Percentiles rank a stretch among this genome's conserved stretches.
These are phyloP conservation scores for Ganoderma leucocontextum DNA, from an alignment of 1,284 basidiomycete species.

Conservation along the genomic window DNA sequence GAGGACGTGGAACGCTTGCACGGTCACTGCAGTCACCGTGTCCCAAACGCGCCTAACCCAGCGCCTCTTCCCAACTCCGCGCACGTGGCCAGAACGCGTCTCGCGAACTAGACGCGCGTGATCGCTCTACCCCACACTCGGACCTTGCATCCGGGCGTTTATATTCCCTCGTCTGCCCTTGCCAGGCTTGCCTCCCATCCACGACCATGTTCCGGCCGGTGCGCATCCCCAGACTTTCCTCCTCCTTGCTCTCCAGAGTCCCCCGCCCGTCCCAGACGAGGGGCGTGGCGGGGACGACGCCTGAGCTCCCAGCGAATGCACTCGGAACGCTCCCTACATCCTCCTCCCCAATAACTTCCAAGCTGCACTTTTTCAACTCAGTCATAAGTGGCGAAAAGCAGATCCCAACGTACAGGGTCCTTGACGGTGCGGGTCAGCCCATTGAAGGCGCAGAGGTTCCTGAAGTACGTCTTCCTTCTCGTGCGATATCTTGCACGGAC, in stretches of 20 bases:
- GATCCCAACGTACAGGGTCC: constrained; percentile 84
- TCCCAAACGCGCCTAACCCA: neutral
- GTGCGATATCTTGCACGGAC: neutral
- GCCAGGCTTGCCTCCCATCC: constrained; percentile 16
- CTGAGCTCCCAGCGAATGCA: constrained; percentile 35
- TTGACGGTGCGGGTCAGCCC: constrained; percentile 79
- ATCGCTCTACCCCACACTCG: constrained; percentile 11
- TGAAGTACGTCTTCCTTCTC: constrained; percentile 55
- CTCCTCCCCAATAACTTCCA: constrained; percentile 70
- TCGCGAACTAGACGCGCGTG: neutral
- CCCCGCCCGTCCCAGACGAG: constrained; percentile 24
- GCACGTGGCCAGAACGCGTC: constrained; percentile 13
- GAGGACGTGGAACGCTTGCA: constrained; percentile 3
- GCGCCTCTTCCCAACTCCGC: neutral
- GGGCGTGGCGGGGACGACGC: constrained; percentile 37
- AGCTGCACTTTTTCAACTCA: constrained; percentile 80
- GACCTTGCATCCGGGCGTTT: constrained; percentile 13
- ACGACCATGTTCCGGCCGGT: constrained; percentile 34
- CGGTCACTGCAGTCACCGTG: neutral
- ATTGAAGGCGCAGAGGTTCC: constrained; percentile 79
- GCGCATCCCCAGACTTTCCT: constrained; percentile 25
- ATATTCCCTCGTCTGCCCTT: neutral
- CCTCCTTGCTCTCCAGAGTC: constrained; percentile 17
- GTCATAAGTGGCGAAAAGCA: constrained; percentile 64
- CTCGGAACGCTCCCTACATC: constrained; percentile 60